Base-by-base conservation (phyloP, 2,329 filamentous ascomycete species). In the Aureobasidium namibiae region DNA sequence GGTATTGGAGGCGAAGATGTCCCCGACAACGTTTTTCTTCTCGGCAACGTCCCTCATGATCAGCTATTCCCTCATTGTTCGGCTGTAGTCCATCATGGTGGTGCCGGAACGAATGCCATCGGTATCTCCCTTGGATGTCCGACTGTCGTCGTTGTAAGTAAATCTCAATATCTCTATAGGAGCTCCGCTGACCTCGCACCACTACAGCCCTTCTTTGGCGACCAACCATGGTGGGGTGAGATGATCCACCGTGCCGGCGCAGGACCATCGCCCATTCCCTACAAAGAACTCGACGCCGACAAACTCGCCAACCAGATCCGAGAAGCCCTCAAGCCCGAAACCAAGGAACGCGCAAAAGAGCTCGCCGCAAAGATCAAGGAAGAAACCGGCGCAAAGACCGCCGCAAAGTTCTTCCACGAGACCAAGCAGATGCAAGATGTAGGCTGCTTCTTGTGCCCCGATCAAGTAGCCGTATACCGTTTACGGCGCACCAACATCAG, bases 381-480 rank as follows among this genome's bases (percentile, higher is more conserved):
- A 14, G 62, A 49, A 67, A 67, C 41, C 74, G 75, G 75, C 2
- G 72, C 73, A 3, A 65, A 69, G 24, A 71, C 71, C 45, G 75
- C 74, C 0, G 74, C 75, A 1, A 64, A 71, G 33, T 73, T 70
- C 4, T 78, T 78, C 50, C 63, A 78, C n/a, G 41, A 48, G 16
- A 56, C 42, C 4, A 24, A 26, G 5, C 50, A 60, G 18, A 56
- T 57, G 59, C 21, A 48, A n/a, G 21, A 57, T 14, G 4, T 39
- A 2, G 34, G 41, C 6, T 92, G 89, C 69, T 79, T 82, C 3
- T 66, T 92, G 33, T 80, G 82, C 10, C 87, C 88, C 0, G 80
- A 80, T 57, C 79, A 83, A 42, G 80, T 82, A 1, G 89, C 90
- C 0, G 83, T 85, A 0, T 94, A 89, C 88, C 80, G 84, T 41